Evolutionary conservation across 805 yeast species (phyloP).

Genomic region (Myxozyma melibiosi): DNA sequence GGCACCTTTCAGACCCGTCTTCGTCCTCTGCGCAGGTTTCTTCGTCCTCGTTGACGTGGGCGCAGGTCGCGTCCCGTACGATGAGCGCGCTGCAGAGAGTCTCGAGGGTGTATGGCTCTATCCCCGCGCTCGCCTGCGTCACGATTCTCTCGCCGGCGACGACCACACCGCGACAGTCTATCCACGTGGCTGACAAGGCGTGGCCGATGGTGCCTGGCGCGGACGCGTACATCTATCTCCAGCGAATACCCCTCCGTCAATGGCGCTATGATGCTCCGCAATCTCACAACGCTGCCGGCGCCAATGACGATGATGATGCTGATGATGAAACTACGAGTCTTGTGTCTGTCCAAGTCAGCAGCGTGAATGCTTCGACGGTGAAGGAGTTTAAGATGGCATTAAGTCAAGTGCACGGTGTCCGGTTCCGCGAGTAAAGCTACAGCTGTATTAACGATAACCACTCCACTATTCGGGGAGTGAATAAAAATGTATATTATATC

Average conservation of each 20-base stretch:
- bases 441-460: background rate
- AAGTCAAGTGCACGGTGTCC: background rate
- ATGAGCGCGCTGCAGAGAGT: background rate
- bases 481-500: background rate
- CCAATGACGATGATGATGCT: background rate
- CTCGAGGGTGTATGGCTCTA: constrained; percentile 3
- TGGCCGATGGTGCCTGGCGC: constrained; percentile 26
- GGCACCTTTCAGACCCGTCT: background rate
- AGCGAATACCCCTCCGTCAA: background rate
- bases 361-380: background rate
- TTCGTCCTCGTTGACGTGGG: background rate
- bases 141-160: background rate
- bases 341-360: too few relatives aligned
- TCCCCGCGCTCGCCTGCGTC: constrained; percentile 1
- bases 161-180: background rate
- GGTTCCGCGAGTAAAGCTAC: background rate
- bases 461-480: background rate
- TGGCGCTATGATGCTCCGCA: too few relatives aligned
- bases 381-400: constrained; percentile 3
- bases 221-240: constrained; percentile 6
- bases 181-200: background rate
- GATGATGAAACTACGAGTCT: too few relatives aligned
- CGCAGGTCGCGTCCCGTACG: background rate
- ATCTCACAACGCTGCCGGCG: too few relatives aligned
- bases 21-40: background rate